Conservation (phyloP, 208 protist genomes). For the Trypanosoma lewisi region DNA sequence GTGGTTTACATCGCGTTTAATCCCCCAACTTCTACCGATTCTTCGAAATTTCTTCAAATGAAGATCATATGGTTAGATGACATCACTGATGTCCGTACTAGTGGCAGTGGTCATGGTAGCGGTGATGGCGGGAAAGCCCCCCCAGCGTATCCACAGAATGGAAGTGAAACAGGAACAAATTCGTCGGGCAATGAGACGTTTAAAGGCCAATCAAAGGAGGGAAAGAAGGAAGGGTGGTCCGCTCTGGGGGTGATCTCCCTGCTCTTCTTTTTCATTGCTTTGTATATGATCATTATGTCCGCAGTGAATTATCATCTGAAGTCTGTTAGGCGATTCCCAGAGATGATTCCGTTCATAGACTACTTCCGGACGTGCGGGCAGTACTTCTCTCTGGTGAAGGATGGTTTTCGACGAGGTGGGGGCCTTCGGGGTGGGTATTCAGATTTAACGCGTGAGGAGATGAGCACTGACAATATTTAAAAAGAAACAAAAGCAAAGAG, state of each 20-base stretch:
- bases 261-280: constrained; percentile 24
- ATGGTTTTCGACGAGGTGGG: background rate
- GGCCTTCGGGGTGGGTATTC: constrained; percentile 22
- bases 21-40: constrained; percentile 1
- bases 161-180: too few species aligned
- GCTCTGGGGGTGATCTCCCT: constrained; percentile 15
- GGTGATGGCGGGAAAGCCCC: too few species aligned
- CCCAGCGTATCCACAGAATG: too few species aligned
- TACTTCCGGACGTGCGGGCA: constrained; percentile 29
- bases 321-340: constrained; percentile 60
- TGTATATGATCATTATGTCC: constrained; percentile 46
- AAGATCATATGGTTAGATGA: constrained; percentile 21
- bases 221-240: constrained; percentile 9
- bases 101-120: too few species aligned
- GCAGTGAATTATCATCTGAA: constrained; percentile 61
- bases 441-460: constrained; percentile 17
- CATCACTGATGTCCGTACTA: background rate
- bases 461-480: constrained; percentile 30
- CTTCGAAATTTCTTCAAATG: background rate
- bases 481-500: background rate
- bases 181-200: constrained; percentile 2
- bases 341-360: constrained; percentile 67
- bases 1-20: constrained; percentile 20
- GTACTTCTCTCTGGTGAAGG: constrained; percentile 13
- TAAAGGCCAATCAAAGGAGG: background rate